Evolutionary conservation across 2,329 filamentous ascomycete genomes (phyloP).

Genomic region (Paramyrothecium sp.): DNA sequence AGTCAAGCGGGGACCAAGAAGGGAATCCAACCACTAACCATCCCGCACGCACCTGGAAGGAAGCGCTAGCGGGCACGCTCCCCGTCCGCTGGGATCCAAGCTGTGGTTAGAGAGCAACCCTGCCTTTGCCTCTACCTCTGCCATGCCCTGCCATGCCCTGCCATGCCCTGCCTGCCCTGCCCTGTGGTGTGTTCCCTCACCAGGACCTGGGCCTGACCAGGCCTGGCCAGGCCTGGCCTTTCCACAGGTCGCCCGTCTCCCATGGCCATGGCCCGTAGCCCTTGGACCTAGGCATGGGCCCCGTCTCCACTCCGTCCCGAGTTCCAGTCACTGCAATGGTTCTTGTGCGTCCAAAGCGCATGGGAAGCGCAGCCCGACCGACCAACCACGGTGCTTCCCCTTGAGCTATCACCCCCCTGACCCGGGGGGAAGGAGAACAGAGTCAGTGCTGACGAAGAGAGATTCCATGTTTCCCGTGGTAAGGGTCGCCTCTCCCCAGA

Average conservation of each 20-base stretch:
- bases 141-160: not conserved
- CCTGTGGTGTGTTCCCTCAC: too few species aligned
- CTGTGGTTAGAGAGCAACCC: too few species aligned
- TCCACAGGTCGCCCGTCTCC: not conserved
- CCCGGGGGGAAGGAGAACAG: too few species aligned
- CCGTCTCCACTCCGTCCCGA: not conserved
- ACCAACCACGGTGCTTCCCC: not conserved
- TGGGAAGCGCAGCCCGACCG: not conserved
- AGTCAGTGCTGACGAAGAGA: too few species aligned
- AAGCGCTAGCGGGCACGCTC: not conserved
- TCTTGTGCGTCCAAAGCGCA: not conserved
- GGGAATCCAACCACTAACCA: too few species aligned
- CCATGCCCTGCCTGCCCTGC: not conserved
- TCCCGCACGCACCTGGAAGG: too few species aligned
- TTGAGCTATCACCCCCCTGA: too few species aligned
- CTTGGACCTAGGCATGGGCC: too few species aligned
- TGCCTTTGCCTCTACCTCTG: not conserved
- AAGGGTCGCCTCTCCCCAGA: too few species aligned
- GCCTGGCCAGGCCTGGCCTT: not conserved
- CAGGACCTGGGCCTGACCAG: not conserved
- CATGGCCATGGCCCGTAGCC: too few species aligned
- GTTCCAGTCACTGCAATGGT: not conserved
- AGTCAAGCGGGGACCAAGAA: too few species aligned
- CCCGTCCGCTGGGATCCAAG: not conserved
- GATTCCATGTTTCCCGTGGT: too few species aligned